Evolutionary conservation across 1,284 basidiomycete species (phyloP).

Genomic region (Cutaneotrichosporon dermatis): DNA sequence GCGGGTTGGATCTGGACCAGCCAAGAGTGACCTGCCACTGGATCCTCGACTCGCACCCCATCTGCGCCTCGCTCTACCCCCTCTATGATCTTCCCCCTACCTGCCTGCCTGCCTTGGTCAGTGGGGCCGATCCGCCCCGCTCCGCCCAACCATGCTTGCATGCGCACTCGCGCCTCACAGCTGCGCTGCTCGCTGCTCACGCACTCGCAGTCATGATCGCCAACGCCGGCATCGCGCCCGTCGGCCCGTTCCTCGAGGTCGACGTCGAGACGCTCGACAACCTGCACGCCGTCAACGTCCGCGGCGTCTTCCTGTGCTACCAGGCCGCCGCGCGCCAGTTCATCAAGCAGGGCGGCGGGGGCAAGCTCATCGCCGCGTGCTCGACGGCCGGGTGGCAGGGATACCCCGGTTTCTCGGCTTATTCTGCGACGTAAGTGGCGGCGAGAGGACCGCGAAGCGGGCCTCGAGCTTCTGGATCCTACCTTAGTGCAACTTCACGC

Average conservation of each 20-base stretch:
- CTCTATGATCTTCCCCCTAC: too few relatives aligned
- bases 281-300: slow-evolving; percentile 43
- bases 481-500: too few relatives aligned
- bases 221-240: slow-evolving; percentile 50
- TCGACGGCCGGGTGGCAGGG: slow-evolving; percentile 11
- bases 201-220: slow-evolving; percentile 43
- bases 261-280: slow-evolving; percentile 39
- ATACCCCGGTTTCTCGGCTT: slow-evolving; percentile 29
- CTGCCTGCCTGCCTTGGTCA: too few relatives aligned
- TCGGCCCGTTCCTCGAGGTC: slow-evolving; percentile 44
- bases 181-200: not conserved
- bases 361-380: slow-evolving; percentile 46
- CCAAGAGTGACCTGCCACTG: too few relatives aligned
- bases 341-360: slow-evolving; percentile 51
- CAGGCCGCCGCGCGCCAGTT: slow-evolving; percentile 51
- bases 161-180: too few relatives aligned
- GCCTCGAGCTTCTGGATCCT: too few relatives aligned
- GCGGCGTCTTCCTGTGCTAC: slow-evolving; percentile 48
- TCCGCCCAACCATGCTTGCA: too few relatives aligned
- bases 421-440: slow-evolving; percentile 16
- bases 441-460: too few relatives aligned
- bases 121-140: too few relatives aligned
- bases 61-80: too few relatives aligned
- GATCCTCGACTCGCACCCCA: too few relatives aligned
- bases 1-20: too few relatives aligned